phyloP scores from a whole-genome alignment of 305 asterid genomes.

The Fraxinus velutina region DNA sequence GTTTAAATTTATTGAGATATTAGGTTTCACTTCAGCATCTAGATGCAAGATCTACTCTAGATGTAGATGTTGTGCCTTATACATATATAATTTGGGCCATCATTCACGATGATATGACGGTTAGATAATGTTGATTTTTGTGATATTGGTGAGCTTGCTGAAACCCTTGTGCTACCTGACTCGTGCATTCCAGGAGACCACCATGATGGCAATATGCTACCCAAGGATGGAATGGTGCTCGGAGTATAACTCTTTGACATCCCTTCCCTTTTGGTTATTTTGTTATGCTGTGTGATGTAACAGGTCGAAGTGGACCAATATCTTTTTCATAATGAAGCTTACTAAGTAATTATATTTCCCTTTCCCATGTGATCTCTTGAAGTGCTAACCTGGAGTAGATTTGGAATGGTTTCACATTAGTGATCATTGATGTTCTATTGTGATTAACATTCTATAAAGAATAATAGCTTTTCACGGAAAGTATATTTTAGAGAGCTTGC shows the following conservation, averaged over 20 bases:
- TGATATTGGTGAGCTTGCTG: background rate
- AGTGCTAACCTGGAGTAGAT: background rate
- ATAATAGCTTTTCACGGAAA: background rate
- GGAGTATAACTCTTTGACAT: background rate
- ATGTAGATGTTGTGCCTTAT: background rate
- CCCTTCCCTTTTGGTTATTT: background rate
- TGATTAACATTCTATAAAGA: background rate
- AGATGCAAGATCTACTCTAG: background rate
- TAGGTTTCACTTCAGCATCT: background rate
- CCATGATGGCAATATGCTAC: background rate
- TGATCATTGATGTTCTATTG: slow-evolving; percentile 1
- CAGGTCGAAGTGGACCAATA: background rate
- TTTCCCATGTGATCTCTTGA: background rate
- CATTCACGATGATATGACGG: background rate
- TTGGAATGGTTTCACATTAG: slow-evolving; percentile 1
- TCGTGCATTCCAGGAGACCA: slow-evolving; percentile 1
- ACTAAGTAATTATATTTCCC: background rate
- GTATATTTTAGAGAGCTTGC: background rate
- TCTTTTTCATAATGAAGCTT: background rate
- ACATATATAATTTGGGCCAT: background rate
- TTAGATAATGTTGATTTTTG: background rate
- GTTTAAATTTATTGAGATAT: background rate
- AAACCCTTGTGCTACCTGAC: slow-evolving; percentile 3
- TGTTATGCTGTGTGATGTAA: background rate
- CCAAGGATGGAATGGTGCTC: background rate